Evolutionary conservation across 495 filamentous ascomycete species (phyloP), one percentile per base, ranked within the genome.

Genomic region (Sphaerosporella brunnea): DNA sequence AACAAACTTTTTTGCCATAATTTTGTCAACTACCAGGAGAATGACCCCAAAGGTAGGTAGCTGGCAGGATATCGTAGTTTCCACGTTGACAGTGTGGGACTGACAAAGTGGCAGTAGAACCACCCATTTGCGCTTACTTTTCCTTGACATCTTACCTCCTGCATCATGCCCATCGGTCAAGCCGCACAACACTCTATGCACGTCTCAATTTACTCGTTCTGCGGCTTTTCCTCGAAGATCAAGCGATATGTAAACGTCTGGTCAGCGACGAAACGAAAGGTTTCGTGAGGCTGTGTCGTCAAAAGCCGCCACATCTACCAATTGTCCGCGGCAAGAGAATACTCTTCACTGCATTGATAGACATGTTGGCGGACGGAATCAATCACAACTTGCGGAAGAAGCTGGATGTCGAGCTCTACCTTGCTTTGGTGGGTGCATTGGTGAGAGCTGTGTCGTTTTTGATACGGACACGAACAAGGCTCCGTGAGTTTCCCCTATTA

Each of bases 1-100:
- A 97, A 96, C 69, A 95, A 93, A 64, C 71, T 96, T 18, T 96
- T 96, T 63, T 88, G 83, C 64, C 79, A 79, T 56, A 87, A 80
- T 54, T 63, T 97, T 28, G 73, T 93, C 42, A 74, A 76, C 9
- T 61, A 75, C 19, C 46, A 49, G 23, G 55, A 66, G 4, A 56
- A 74, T 0, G 72, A 77, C 25, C 69, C 73, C 25, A 81, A 82
- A 56, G 73, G 70, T 30, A 68, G 78, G n/a, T n/a, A n/a, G n/a
- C n/a, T n/a, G n/a, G n/a, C n/a, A n/a, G n/a, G n/a, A n/a, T n/a
- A n/a, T n/a, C n/a, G n/a, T n/a, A n/a, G n/a, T n/a, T n/a, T n/a
- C n/a, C n/a, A n/a, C n/a, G n/a, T n/a, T n/a, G n/a, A n/a, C n/a
- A n/a, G n/a, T n/a, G n/a, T 25, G 11, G 40, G n/a, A 9, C 18